phyloP scores from a whole-genome alignment of 2,329 filamentous ascomycete genomes.

The Tothia fuscella region DNA sequence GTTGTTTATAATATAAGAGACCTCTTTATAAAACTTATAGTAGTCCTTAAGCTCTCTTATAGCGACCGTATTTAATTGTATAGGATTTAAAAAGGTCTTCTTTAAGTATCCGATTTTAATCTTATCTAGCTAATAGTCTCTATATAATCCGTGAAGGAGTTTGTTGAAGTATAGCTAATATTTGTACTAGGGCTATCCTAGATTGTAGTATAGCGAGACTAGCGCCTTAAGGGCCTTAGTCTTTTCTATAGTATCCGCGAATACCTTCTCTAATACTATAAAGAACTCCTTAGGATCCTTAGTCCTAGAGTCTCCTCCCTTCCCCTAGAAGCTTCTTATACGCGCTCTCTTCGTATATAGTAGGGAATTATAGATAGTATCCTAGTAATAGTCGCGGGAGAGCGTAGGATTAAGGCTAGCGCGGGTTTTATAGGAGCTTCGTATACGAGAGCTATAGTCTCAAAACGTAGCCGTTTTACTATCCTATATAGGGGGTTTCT shows the following conservation, averaged over 20 bases:
- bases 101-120: background rate
- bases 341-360: background rate
- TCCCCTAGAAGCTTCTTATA: background rate
- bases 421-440: background rate
- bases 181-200: background rate
- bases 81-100: background rate
- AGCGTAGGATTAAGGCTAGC: background rate
- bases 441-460: background rate
- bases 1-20: background rate
- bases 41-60: background rate
- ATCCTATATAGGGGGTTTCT: background rate
- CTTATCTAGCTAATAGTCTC: background rate
- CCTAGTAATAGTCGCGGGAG: background rate
- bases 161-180: background rate
- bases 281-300: background rate
- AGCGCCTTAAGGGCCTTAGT: background rate
- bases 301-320: background rate
- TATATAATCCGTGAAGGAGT: background rate
- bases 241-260: background rate
- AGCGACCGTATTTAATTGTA: background rate
- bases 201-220: background rate
- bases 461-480: background rate
- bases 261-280: background rate
- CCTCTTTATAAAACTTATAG: background rate
- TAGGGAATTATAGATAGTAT: background rate